Base-by-base conservation (phyloP, 371 early-diverging fungal species). In the Dinochytrium kinnereticum region DNA sequence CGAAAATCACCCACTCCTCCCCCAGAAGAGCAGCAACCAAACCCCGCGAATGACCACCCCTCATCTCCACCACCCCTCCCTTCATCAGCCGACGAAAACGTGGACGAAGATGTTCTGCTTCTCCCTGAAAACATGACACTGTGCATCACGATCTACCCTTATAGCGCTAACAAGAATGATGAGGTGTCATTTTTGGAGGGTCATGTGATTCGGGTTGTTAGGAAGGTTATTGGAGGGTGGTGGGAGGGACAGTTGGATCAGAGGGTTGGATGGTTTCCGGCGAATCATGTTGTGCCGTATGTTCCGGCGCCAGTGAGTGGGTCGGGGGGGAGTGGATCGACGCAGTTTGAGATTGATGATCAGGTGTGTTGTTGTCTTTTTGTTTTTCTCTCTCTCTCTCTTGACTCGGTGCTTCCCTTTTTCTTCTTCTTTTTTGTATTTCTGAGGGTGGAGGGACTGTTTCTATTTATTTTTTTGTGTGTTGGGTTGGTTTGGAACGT, bases 191-290 rank as follows among this genome's bases (percentile, higher is more conserved):
- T 78, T 51, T 64, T 37, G 3, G 78, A 78, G 44, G 75, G 75
- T 19, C 61, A 65, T n/a, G 66, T 78, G 30, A 72, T 78, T 38
- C 66, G 78, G 26, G 75, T 78, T 21, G 69, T 78, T 24, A 49
- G 69, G 13, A 68, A 69, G 44, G 78, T 72, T 1, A 67, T 65
- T 5, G 78, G 78, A 2, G 78, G 78, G 15, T 78, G 78, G 78
- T 78, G 74, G 78, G 78, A 78, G 39, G 78, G 78, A 5, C 75
- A 71, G 44, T 44, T 74, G 15, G 72, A 65, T 17, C 53, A 74
- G 34, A 68, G 57, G 30, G 71, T 74, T 30, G 78, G 78, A 21
- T 78, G 78, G 78, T 78, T 78, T 49, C 78, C 78, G 1, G 75
- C 78, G 1, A 74, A 78, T 51, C 65, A 78, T 61, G 74, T 74